phyloP scores from a whole-genome alignment of 257 asterid species.

The Solanum tarijense region DNA sequence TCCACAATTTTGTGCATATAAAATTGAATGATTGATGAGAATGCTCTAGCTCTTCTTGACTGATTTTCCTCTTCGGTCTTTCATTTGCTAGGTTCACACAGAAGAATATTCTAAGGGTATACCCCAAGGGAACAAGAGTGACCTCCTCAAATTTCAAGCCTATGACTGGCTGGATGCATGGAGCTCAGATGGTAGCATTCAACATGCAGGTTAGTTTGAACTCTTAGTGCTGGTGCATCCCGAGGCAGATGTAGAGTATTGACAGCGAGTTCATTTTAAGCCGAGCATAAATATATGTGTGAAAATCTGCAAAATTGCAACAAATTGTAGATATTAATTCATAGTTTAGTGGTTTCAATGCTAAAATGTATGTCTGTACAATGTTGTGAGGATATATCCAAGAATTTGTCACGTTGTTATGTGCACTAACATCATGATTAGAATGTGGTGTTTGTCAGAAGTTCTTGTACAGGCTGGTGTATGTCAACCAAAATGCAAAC shows the following conservation, averaged over 20 bases:
- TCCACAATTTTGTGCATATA: background rate
- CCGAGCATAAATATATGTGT: background rate
- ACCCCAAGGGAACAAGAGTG: slow-evolving; percentile 80
- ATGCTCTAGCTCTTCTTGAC: background rate
- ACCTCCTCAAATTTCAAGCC: slow-evolving; percentile 84
- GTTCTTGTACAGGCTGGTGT: background rate
- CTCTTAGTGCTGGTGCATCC: background rate
- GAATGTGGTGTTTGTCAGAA: background rate
- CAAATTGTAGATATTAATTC: background rate
- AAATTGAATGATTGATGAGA: background rate
- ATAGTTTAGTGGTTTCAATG: background rate
- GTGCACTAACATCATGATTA: background rate
- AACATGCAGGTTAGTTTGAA: slow-evolving; percentile 72
- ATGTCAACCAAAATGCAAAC: background rate
- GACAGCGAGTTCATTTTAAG: background rate
- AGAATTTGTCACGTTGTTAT: background rate
- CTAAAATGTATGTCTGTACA: background rate
- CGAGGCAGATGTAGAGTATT: background rate
- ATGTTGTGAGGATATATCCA: background rate
- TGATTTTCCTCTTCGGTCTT: background rate
- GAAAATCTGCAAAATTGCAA: background rate
- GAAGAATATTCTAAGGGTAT: slow-evolving; percentile 62
- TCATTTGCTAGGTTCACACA: slow-evolving; percentile 61
- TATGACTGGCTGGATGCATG: slow-evolving; percentile 73
- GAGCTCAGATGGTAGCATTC: slow-evolving; percentile 97